Evolutionary conservation across 2,329 filamentous ascomycete genomes (phyloP).

Genomic region (Xylariaceae sp.): DNA sequence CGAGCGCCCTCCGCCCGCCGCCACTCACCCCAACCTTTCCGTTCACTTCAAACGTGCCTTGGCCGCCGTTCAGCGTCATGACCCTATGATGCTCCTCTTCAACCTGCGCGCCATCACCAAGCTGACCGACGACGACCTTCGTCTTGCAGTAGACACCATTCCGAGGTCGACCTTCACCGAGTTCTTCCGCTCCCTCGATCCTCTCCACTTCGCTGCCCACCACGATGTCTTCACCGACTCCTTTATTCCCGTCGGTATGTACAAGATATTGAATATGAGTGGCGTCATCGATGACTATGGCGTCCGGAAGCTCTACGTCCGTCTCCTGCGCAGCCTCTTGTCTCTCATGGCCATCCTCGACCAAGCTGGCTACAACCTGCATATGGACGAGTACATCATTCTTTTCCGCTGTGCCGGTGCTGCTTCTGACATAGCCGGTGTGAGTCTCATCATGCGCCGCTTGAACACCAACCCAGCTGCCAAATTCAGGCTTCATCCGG

Average conservation of each 20-base stretch:
- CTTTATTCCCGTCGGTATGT: slow-evolving; percentile 37
- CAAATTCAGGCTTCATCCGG: slow-evolving; percentile 23
- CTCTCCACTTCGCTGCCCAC: slow-evolving; percentile 44
- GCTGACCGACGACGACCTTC: slow-evolving; percentile 22
- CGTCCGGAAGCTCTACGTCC: slow-evolving; percentile 39
- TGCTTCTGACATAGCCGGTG: slow-evolving; percentile 34
- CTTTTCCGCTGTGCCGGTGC: slow-evolving; percentile 47
- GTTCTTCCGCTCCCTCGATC: slow-evolving; percentile 59
- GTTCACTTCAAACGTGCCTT: slow-evolving; percentile 17
- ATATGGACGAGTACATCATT: slow-evolving; percentile 40
- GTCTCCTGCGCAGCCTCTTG: slow-evolving; percentile 35
- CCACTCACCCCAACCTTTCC: neutral
- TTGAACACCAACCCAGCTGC: slow-evolving; percentile 20
- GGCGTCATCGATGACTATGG: slow-evolving; percentile 41
- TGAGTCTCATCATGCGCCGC: slow-evolving; percentile 32
- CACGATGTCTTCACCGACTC: slow-evolving; percentile 46
- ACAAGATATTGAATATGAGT: slow-evolving; percentile 35
- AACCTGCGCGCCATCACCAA: slow-evolving; percentile 19
- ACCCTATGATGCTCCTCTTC: slow-evolving; percentile 21
- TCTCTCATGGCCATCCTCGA: slow-evolving; percentile 33
- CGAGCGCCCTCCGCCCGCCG: neutral
- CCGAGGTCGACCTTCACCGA: slow-evolving; percentile 58
- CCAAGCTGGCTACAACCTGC: slow-evolving; percentile 25
- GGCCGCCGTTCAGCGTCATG: slow-evolving; percentile 19
- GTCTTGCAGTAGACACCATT: slow-evolving; percentile 37